phyloP scores from a whole-genome alignment of 2,329 filamentous ascomycete species.

The Botrytis byssoidea region DNA sequence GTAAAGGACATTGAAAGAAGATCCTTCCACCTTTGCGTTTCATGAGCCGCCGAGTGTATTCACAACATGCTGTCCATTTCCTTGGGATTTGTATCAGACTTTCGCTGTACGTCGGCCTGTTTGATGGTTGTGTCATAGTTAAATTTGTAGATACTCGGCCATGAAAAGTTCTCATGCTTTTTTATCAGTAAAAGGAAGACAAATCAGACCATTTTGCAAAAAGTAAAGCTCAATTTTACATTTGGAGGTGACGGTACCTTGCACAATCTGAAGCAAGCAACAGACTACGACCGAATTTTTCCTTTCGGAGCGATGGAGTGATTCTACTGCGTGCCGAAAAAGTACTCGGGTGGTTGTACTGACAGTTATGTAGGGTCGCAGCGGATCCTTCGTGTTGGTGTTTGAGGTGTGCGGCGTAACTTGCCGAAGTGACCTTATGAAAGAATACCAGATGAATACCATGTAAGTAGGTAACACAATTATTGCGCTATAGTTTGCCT shows the following conservation, averaged over 20 bases:
- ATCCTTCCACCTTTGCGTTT: not conserved
- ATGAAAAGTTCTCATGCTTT: not conserved
- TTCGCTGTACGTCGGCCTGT: not conserved
- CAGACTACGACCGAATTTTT: not conserved
- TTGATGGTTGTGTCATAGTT: not conserved
- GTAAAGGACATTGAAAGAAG: not conserved
- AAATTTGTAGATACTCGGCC: fast-evolving
- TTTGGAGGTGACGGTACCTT: not conserved
- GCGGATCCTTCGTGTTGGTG: not conserved
- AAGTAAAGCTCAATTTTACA: not conserved
- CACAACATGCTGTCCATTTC: not conserved
- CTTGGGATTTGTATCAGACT: not conserved
- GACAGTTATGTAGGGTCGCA: not conserved
- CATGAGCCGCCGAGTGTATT: too few species aligned
- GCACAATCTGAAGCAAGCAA: not conserved
- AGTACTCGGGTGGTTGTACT: not conserved
- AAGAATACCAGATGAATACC: not conserved
- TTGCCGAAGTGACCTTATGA: not conserved
- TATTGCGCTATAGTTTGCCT: not conserved
- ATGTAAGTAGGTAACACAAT: not conserved
- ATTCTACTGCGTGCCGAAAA: too few species aligned
- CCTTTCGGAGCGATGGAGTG: not conserved
- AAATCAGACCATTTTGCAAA: too few species aligned
- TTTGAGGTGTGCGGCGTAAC: conserved; percentile 2
- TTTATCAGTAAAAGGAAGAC: not conserved